Conservation (phyloP, 129 eudicot species). For the carrot (Daucus carota) region DNA sequence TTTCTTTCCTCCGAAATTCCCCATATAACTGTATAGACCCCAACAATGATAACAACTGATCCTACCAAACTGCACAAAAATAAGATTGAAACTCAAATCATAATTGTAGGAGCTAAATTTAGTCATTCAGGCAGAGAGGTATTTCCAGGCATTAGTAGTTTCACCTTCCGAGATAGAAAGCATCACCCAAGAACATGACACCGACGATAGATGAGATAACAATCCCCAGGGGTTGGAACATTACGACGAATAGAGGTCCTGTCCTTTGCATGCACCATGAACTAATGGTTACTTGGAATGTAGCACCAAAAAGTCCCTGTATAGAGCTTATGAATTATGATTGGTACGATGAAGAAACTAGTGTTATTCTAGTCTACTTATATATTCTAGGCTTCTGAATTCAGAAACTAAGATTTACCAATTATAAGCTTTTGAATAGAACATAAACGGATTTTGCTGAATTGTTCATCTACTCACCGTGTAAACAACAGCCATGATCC, state of each 20-base stretch:
- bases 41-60: conserved; percentile 52
- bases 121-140: background rate
- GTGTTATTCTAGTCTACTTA: too few relatives aligned
- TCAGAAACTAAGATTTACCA: too few relatives aligned
- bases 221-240: conserved; percentile 82
- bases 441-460: background rate
- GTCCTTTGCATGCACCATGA: conserved; percentile 60
- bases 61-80: conserved; percentile 65
- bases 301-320: conserved; percentile 86
- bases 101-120: background rate
- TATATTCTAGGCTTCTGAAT: too few relatives aligned
- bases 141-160: background rate
- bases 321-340: too few relatives aligned
- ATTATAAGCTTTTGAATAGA: too few relatives aligned
- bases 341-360: too few relatives aligned
- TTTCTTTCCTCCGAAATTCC: conserved; percentile 64
- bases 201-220: conserved; percentile 55
- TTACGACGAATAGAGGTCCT: conserved; percentile 80
- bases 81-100: too few relatives aligned
- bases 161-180: conserved; percentile 89
- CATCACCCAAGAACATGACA: conserved; percentile 50
- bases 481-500: conserved; percentile 50
- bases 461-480: conserved; percentile 34
- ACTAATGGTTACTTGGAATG: conserved; percentile 49
- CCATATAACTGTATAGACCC: conserved; percentile 88